Conservation (phyloP, 2,329 filamentous ascomycete species). For the Fusarium sp. region DNA sequence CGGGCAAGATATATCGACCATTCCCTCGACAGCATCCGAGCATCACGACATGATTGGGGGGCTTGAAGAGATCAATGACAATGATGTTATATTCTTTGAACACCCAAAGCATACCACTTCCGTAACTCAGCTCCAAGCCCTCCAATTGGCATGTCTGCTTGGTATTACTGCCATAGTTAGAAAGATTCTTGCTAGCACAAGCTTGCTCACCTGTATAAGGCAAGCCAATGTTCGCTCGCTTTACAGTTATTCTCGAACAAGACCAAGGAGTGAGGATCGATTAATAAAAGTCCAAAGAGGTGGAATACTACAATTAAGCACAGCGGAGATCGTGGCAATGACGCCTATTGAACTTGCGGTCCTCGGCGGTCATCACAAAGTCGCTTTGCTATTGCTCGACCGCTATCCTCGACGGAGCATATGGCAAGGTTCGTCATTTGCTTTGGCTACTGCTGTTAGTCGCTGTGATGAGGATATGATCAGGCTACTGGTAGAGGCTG, state of each 20-base stretch:
- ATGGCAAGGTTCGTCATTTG: not conserved
- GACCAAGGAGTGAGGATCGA: not conserved
- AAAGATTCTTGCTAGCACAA: not conserved
- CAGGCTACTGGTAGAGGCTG: not conserved
- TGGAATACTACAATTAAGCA: not conserved
- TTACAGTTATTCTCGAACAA: not conserved
- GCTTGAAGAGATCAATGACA: not conserved
- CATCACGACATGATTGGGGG: not conserved
- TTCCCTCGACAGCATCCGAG: not conserved
- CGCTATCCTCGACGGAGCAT: not conserved
- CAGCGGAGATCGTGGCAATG: not conserved
- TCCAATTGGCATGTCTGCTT: constrained; percentile 8
- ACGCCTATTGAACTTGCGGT: constrained; percentile 11
- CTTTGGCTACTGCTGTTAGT: not conserved
- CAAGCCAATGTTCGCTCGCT: not conserved
- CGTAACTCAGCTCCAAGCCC: not conserved
- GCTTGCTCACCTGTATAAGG: fast-evolving
- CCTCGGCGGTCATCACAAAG: not conserved
- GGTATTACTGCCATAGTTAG: not conserved
- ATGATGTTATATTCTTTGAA: not conserved
- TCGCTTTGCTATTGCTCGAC: not conserved
- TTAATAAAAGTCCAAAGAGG: not conserved
- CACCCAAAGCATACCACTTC: not conserved
- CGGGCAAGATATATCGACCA: not conserved
- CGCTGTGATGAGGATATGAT: not conserved